Conservation (phyloP, 495 filamentous ascomycete genomes). For the Cercophora sp. region DNA sequence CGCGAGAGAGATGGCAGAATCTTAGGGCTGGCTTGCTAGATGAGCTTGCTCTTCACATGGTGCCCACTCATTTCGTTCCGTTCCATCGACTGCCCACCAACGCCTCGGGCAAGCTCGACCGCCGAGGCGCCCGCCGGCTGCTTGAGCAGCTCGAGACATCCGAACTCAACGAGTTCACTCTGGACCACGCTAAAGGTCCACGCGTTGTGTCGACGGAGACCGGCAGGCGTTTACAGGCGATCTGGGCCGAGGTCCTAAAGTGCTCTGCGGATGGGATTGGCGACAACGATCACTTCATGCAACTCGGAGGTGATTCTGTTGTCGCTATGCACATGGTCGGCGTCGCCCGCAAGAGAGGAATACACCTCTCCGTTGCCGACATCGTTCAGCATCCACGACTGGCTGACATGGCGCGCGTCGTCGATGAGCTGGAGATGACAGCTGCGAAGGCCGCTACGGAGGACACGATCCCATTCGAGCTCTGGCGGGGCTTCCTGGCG, state of each 20-base stretch:
- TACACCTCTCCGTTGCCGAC: too few species aligned
- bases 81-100: background rate
- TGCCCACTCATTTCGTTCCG: background rate
- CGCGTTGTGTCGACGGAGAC: background rate
- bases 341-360: too few species aligned
- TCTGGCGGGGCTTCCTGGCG: background rate
- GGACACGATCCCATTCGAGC: background rate
- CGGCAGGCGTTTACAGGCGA: constrained; percentile 20
- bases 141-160: too few species aligned
- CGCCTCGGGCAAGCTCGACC: background rate
- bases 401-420: constrained; percentile 30
- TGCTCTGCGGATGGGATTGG: constrained; percentile 23
- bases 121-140: too few species aligned
- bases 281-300: constrained; percentile 33
- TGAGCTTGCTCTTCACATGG: background rate
- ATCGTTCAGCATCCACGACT: constrained; percentile 43
- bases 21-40: background rate
- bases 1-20: background rate
- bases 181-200: constrained; percentile 7
- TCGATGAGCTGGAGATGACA: background rate
- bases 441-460: background rate
- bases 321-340: too few species aligned
- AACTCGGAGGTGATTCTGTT: constrained; percentile 39
- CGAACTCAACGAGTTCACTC: background rate
- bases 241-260: constrained; percentile 17